Evolutionary conservation across 2,329 filamentous ascomycete genomes (phyloP).

Genomic region (Diaporthe amygdali): DNA sequence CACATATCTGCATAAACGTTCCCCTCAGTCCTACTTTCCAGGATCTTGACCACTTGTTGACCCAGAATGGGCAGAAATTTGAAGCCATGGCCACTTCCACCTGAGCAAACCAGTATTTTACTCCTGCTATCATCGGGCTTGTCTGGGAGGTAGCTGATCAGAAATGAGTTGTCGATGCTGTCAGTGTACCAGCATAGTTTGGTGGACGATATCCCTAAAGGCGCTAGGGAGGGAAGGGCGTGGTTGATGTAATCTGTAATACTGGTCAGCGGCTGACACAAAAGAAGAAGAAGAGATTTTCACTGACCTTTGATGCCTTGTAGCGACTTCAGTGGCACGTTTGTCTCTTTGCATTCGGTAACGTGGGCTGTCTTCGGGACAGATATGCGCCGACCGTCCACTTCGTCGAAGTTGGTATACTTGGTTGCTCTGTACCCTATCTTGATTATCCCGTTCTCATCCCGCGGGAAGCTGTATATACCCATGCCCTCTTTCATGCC

Average conservation of each 20-base stretch:
- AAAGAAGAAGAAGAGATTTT: no score
- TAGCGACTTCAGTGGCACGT: not conserved
- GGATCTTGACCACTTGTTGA: constrained; percentile 36
- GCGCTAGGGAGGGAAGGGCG: constrained; percentile 13
- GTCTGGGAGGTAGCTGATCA: constrained; percentile 1
- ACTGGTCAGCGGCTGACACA: no score
- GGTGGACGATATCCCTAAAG: constrained; percentile 14
- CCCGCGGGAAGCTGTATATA: constrained; percentile 8
- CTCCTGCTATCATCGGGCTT: not conserved
- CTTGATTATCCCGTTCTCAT: constrained; percentile 15
- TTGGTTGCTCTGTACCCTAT: constrained; percentile 16
- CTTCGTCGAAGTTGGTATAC: constrained; percentile 3
- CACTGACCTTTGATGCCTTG: not conserved
- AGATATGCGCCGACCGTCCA: not conserved
- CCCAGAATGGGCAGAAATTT: constrained; percentile 38
- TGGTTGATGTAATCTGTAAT: constrained; percentile 8
- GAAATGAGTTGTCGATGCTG: constrained; percentile 36
- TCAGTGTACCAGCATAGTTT: constrained; percentile 36
- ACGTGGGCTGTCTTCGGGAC: not conserved
- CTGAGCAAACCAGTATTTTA: not conserved
- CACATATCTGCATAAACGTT: constrained; percentile 36
- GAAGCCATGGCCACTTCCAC: constrained; percentile 32
- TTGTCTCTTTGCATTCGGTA: not conserved
- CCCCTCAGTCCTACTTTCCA: constrained; percentile 31
- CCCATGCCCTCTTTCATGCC: constrained; percentile 21